Conservation (phyloP, 805 yeast genomes). For the Helenozyma rhizophorensis region DNA sequence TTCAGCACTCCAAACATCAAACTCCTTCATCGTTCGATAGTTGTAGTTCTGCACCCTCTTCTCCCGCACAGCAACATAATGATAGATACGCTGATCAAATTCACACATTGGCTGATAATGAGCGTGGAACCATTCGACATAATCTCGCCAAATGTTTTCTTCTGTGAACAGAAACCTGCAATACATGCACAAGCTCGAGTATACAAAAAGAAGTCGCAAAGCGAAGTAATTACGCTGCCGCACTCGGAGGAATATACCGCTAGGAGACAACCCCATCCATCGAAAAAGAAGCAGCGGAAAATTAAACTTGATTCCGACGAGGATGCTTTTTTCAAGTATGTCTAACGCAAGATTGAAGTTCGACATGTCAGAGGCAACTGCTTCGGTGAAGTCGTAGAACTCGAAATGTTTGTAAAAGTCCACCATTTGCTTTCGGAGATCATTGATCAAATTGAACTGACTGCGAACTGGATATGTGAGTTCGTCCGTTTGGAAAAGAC, state of each 20-base stretch:
- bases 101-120: conserved; percentile 2
- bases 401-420: too few species aligned
- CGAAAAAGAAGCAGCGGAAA: too few species aligned
- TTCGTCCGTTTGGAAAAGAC: background rate
- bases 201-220: conserved; percentile 20
- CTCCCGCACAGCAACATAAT: conserved; percentile 4
- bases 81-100: conserved; percentile 6
- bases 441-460: too few species aligned
- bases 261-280: too few species aligned
- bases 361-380: too few species aligned
- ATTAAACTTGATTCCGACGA: conserved; percentile 9
- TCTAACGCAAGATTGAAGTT: conserved; percentile 17
- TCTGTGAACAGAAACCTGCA: conserved; percentile 18
- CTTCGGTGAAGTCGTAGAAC: too few species aligned
- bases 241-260: too few species aligned
- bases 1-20: too few species aligned
- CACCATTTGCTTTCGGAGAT: too few species aligned
- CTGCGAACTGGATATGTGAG: too few species aligned
- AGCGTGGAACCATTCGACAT: conserved; percentile 15
- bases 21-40: too few species aligned
- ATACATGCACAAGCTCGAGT: conserved; percentile 16
- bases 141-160: conserved; percentile 27
- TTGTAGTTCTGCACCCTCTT: too few species aligned
- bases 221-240: conserved; percentile 22
- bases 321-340: conserved; percentile 15